Percentiles rank a stretch among this genome's conserved stretches.
phyloP scores from a whole-genome alignment of 805 yeast genomes.

The Candida hungchunana region DNA sequence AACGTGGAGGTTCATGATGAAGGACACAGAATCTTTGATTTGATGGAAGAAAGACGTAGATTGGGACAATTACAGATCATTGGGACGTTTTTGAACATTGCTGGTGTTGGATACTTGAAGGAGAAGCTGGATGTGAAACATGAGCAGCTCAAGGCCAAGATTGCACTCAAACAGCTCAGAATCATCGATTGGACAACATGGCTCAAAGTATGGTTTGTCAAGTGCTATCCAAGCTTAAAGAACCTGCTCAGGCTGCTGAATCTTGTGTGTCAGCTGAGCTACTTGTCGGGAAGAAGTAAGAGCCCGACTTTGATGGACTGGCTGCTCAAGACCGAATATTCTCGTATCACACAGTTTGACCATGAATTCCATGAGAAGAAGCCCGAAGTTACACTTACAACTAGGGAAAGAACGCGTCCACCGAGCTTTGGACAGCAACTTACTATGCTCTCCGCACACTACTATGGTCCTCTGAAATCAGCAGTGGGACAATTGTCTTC shows the following conservation, averaged over 20 bases:
- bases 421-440: conserved; percentile 26
- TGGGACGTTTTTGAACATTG: conserved; percentile 53
- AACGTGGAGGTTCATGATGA: conserved; percentile 31
- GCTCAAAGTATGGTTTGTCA: conserved; percentile 41
- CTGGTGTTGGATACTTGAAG: conserved; percentile 62
- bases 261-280: conserved; percentile 56
- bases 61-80: conserved; percentile 49
- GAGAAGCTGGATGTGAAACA: conserved; percentile 64
- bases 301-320: conserved; percentile 61
- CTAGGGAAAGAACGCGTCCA: conserved; percentile 17
- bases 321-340: conserved; percentile 57
- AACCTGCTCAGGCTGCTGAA: conserved; percentile 44
- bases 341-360: conserved; percentile 34
- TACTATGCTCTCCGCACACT: conserved; percentile 6
- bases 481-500: conserved; percentile 21
- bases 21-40: conserved; percentile 25
- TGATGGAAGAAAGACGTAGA: conserved; percentile 47
- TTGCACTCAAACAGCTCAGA: conserved; percentile 44
- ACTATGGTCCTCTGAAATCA: conserved; percentile 16
- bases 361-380: conserved; percentile 21
- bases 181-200: conserved; percentile 16
- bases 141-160: conserved; percentile 59
- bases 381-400: not conserved
- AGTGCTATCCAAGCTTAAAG: conserved; percentile 57
- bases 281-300: conserved; percentile 60